Percentiles rank a stretch among this genome's conserved stretches.
phyloP scores from a whole-genome alignment of 2,329 filamentous ascomycete genomes.

The Cladorrhinum sp. region DNA sequence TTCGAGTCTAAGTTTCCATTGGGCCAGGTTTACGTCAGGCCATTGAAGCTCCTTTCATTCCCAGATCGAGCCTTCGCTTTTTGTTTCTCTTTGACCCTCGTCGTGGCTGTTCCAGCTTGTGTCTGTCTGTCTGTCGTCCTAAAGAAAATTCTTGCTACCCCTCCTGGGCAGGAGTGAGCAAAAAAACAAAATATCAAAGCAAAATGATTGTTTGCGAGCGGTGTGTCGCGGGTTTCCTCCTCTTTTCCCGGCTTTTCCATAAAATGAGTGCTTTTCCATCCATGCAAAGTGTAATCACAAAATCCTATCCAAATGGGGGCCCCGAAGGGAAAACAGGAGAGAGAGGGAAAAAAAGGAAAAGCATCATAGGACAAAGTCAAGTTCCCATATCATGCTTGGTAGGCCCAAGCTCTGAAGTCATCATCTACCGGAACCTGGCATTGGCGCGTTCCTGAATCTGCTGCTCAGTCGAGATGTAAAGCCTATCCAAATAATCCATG shows the following conservation, averaged over 20 bases:
- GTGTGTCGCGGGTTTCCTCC: background rate
- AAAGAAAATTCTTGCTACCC: background rate
- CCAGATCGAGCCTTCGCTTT: background rate
- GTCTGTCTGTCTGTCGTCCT: slow-evolving; percentile 8
- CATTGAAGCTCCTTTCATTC: background rate
- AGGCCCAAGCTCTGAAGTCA: background rate
- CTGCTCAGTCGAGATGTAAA: slow-evolving; percentile 80
- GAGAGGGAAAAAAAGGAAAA: background rate
- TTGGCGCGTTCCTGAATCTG: slow-evolving; percentile 65
- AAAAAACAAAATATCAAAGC: background rate
- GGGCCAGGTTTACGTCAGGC: background rate
- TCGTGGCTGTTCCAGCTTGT: background rate
- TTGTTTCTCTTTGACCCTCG: background rate
- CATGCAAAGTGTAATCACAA: background rate
- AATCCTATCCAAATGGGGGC: background rate
- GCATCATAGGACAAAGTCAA: background rate
- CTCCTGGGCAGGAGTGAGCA: slow-evolving; percentile 7
- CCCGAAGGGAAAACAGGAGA: background rate
- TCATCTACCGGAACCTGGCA: slow-evolving; percentile 24
- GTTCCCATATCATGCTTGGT: background rate
- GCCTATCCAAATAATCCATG: slow-evolving; percentile 76
- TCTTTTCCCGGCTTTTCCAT: background rate
- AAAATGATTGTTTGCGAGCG: background rate
- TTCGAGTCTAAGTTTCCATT: background rate
- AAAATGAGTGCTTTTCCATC: background rate